Conservation (phyloP, 257 asterid genomes). For the Pogostemon cablin region DNA sequence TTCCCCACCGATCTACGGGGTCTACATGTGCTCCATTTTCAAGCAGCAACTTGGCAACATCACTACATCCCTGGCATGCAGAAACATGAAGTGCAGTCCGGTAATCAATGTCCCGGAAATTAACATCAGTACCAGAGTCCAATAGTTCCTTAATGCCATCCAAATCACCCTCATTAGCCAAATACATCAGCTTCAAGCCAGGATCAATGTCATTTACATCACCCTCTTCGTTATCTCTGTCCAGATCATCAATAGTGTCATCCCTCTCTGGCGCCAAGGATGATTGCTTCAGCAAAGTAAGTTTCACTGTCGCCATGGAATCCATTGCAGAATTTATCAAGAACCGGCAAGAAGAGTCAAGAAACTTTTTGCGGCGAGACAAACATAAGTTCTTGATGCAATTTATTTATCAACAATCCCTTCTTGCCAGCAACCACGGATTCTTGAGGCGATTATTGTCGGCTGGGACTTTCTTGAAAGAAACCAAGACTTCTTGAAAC, state of each 20-base stretch:
- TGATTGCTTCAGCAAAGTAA: conserved; percentile 73
- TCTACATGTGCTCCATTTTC: conserved; percentile 64
- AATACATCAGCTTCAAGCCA: conserved; percentile 76
- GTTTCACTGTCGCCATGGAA: conserved; percentile 40
- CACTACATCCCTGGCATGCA: conserved; percentile 84
- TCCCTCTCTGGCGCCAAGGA: conserved; percentile 77
- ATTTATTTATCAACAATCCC: neutral
- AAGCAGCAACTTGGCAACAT: conserved; percentile 65
- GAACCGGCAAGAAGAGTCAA: neutral
- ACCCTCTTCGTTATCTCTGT: conserved; percentile 47
- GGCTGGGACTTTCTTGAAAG: neutral
- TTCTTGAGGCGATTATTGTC: neutral
- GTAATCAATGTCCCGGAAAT: conserved; percentile 79
- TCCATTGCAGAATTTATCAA: conserved; percentile 42
- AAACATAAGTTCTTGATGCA: conserved; percentile 25
- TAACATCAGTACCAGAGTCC: conserved; percentile 68
- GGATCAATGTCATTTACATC: conserved; percentile 65
- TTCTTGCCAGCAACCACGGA: conserved; percentile 9
- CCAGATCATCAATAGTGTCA: conserved; percentile 39
- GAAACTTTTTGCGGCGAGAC: conserved; percentile 1
- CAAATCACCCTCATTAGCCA: conserved; percentile 79
- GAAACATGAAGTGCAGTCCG: conserved; percentile 93
- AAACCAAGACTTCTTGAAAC: conserved; percentile 2
- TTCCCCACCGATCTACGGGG: conserved; percentile 89
- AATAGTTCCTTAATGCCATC: conserved; percentile 84